phyloP scores from a whole-genome alignment of 768 basidiomycete genomes.

The Boletellus sp. region DNA sequence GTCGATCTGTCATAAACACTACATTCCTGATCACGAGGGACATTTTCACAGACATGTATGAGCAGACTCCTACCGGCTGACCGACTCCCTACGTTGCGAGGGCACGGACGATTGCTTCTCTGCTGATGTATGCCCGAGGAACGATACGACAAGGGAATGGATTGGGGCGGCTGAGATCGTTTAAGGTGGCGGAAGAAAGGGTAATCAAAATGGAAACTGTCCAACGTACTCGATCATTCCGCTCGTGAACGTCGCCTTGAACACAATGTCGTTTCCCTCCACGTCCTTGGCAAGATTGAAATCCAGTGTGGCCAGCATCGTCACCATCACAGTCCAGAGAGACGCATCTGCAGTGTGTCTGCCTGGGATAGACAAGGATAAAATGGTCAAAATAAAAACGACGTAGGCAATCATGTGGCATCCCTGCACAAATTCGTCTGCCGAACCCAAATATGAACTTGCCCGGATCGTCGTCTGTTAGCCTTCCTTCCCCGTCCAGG shows the following conservation, averaged over 20 bases:
- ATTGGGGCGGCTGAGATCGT: not conserved
- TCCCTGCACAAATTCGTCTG: slow-evolving; percentile 1
- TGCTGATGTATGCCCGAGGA: not conserved
- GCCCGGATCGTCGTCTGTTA: not conserved
- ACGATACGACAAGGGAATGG: not conserved
- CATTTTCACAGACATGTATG: too few relatives aligned
- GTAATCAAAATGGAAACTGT: not conserved
- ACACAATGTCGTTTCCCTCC: not conserved
- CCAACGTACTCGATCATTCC: not conserved
- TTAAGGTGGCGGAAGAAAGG: too few relatives aligned
- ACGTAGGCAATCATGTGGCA: not conserved
- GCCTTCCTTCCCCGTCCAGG: not conserved
- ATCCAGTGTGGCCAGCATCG: not conserved
- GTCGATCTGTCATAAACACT: too few relatives aligned
- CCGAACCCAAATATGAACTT: slow-evolving; percentile 4
- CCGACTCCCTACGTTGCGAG: not conserved
- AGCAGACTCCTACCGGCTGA: too few relatives aligned
- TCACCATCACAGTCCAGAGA: not conserved
- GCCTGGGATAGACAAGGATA: not conserved
- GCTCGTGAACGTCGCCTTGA: not conserved
- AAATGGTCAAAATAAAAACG: too few relatives aligned
- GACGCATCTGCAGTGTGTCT: not conserved
- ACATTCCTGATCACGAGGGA: too few relatives aligned
- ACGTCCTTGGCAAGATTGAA: not conserved
- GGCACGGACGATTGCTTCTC: not conserved